phyloP scores from a whole-genome alignment of 345 rosid genomes.

The Psidium guajava region DNA sequence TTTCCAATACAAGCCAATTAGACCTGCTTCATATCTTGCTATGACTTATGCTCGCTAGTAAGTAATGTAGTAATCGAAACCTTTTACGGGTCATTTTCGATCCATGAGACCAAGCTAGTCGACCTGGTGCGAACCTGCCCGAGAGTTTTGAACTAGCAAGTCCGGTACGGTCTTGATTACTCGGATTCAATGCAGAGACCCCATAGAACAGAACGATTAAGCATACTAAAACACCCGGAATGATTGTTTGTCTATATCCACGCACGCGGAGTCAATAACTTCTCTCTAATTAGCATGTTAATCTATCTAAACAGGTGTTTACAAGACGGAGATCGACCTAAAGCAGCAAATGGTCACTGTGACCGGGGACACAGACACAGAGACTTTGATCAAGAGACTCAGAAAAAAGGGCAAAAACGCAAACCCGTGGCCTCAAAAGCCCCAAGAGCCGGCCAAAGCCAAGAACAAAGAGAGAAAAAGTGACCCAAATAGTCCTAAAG shows the following conservation, averaged over 20 bases:
- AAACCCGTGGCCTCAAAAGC: slow-evolving; percentile 18
- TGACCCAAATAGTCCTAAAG: background rate
- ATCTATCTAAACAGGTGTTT: slow-evolving; percentile 15
- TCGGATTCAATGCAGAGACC: background rate
- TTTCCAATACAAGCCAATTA: background rate
- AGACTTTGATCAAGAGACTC: slow-evolving; percentile 17
- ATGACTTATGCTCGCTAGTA: background rate
- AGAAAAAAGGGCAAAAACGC: slow-evolving; percentile 11
- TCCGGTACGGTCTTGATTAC: background rate
- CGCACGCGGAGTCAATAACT: background rate
- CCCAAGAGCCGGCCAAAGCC: slow-evolving; percentile 1
- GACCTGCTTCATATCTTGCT: background rate
- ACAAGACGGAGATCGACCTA: slow-evolving; percentile 14
- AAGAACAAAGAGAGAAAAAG: slow-evolving; percentile 1
- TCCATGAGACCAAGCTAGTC: background rate
- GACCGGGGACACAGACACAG: slow-evolving; percentile 14
- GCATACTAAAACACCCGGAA: background rate
- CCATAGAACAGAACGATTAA: background rate
- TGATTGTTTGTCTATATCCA: background rate
- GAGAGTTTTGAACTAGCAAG: background rate
- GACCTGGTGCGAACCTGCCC: background rate
- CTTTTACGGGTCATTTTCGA: background rate
- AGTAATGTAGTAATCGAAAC: background rate
- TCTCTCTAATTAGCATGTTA: background rate
- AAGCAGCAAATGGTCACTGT: slow-evolving; percentile 24